phyloP scores from a whole-genome alignment of 2,329 filamentous ascomycete species.

The Calonectria pteridis region DNA sequence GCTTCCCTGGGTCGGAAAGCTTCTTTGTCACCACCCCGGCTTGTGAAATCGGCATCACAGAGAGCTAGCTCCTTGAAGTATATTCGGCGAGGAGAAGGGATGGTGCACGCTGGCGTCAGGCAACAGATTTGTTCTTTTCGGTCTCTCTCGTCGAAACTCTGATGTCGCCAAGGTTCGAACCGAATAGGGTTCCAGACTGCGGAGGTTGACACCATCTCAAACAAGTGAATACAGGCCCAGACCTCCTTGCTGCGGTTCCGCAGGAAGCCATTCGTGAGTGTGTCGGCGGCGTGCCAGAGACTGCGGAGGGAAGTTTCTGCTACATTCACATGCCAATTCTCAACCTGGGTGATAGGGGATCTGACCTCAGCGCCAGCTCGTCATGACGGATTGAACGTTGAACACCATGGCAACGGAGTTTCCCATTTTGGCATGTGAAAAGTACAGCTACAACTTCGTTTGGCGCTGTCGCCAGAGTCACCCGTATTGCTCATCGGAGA shows the following conservation, averaged over 20 bases:
- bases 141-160: background rate
- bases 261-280: background rate
- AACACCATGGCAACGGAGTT: background rate
- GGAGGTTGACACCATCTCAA: background rate
- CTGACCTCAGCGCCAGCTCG: constrained; percentile 18
- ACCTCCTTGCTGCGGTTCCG: background rate
- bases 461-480: background rate
- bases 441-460: background rate
- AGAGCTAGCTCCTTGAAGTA: constrained; percentile 1
- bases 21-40: background rate
- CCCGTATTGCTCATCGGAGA: background rate
- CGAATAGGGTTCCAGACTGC: background rate
- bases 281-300: background rate
- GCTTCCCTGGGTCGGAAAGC: constrained; percentile 15
- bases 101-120: background rate
- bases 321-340: constrained; percentile 15
- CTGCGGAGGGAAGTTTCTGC: background rate
- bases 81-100: background rate
- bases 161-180: background rate
- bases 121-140: background rate
- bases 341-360: background rate
- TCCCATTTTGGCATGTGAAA: constrained; percentile 31
- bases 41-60: background rate
- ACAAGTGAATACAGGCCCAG: background rate
- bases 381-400: constrained; percentile 12